A percentile compares a stretch with the other conserved stretches of the same genome.
Evolutionary conservation across 192 early-diverging fungal genomes (phyloP).

Genomic region (Entomortierella lignicola): DNA sequence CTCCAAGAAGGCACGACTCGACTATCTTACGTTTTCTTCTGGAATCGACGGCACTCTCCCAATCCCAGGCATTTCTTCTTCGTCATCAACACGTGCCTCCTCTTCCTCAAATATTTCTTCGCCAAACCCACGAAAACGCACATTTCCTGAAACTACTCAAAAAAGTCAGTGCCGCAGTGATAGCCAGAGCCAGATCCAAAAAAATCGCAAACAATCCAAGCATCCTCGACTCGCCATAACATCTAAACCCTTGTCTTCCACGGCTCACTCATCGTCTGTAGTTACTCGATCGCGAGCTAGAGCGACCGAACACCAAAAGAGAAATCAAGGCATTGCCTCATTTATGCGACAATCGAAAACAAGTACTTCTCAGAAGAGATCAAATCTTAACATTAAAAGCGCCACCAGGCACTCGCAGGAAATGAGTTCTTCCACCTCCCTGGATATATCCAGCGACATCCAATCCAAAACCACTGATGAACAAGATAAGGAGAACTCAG

Average conservation of each 20-base stretch:
- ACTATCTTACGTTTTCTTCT: constrained; percentile 38
- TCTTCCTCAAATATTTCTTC: neutral
- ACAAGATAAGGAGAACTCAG: constrained; percentile 1
- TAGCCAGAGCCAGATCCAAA: constrained; percentile 10
- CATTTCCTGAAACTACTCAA: neutral
- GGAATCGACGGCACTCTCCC: constrained; percentile 39
- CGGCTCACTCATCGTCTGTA: constrained; percentile 3
- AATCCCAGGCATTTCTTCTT: neutral
- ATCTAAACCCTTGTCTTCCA: neutral
- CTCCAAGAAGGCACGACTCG: constrained; percentile 25
- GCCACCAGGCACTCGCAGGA: neutral
- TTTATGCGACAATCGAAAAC: constrained; percentile 49
- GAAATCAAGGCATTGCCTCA: constrained; percentile 14
- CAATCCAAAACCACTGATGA: neutral
- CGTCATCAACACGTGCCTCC: neutral
- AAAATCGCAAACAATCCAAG: constrained; percentile 15
- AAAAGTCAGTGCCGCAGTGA: constrained; percentile 13
- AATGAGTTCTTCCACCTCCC: neutral
- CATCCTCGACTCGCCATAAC: constrained; percentile 11
- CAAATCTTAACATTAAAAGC: constrained; percentile 22
- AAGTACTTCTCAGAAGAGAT: constrained; percentile 48
- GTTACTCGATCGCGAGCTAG: constrained; percentile 19
- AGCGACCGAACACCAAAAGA: constrained; percentile 10
- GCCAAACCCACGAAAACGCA: constrained; percentile 29
- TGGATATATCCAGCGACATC: neutral